These are phyloP conservation scores for Fraxinus sp. DNA, from an alignment of 305 asterid species.

Conservation along the genomic window DNA sequence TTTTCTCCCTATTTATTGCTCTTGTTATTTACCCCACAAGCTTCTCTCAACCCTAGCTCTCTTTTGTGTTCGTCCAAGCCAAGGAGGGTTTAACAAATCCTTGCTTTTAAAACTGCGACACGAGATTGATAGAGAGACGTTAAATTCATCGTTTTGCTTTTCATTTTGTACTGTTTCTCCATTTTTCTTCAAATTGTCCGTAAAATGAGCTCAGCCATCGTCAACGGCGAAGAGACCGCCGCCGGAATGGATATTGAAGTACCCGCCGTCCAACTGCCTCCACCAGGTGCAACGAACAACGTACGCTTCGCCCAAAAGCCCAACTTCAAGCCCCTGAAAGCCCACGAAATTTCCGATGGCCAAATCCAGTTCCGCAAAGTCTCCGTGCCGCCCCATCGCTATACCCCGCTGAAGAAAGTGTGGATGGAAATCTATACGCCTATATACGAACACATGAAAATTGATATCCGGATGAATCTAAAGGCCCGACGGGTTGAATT, in stretches of 20 bases:
- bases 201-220: background rate
- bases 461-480: slow-evolving; percentile 86
- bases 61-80: background rate
- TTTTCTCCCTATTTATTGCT: background rate
- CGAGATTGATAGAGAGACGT: background rate
- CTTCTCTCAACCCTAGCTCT: background rate
- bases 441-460: slow-evolving; percentile 64
- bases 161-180: background rate
- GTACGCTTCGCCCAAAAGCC: slow-evolving; percentile 52
- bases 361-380: slow-evolving; percentile 74
- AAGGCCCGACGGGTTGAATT: slow-evolving; percentile 79
- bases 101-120: background rate
- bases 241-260: background rate
- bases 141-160: background rate
- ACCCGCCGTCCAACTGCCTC: background rate
- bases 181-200: background rate
- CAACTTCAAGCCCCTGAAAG: slow-evolving; percentile 58
- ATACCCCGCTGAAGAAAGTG: slow-evolving; percentile 66
- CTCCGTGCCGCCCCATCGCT: slow-evolving; percentile 67
- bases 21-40: background rate
- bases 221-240: background rate
- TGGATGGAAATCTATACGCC: slow-evolving; percentile 83
- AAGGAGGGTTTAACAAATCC: background rate
- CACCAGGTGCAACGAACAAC: background rate
- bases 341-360: slow-evolving; percentile 73